A percentile compares a stretch with the other conserved stretches of the same genome.
Conservation (phyloP, 2,329 filamentous ascomycete genomes). For the Talaromyces piceae region DNA sequence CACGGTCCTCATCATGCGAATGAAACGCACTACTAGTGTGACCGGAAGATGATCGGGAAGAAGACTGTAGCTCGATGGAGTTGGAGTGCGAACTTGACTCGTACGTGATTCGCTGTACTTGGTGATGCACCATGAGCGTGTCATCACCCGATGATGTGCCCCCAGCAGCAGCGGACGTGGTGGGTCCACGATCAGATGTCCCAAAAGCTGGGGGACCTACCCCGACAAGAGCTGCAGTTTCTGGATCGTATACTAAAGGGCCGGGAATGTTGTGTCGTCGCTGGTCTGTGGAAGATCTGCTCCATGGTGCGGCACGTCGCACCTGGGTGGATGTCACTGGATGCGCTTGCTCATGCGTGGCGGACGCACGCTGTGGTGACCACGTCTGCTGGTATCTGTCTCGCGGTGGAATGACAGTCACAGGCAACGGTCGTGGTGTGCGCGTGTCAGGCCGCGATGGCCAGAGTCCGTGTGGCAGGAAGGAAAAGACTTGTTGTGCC, state of each 20-base stretch:
- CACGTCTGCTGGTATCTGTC: conserved; percentile 48
- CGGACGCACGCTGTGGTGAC: conserved; percentile 37
- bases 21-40: not conserved
- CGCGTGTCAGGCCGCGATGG: conserved; percentile 11
- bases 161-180: not conserved
- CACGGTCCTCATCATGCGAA: conserved; percentile 1
- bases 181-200: not conserved
- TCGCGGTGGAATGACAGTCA: conserved; percentile 56
- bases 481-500: conserved; percentile 5
- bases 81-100: not conserved
- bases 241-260: conserved; percentile 32
- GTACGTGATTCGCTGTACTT: not conserved
- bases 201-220: conserved; percentile 17
- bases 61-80: not conserved
- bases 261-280: conserved; percentile 13
- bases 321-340: conserved; percentile 52
- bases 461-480: conserved; percentile 7
- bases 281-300: conserved; percentile 30
- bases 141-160: conserved; percentile 1
- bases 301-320: conserved; percentile 48
- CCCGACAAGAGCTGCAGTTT: conserved; percentile 30
- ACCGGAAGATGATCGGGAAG: not conserved
- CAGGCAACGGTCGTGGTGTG: conserved; percentile 40
- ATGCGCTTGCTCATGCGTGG: not conserved
- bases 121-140: not conserved